Evolutionary conservation across 2,329 filamentous ascomycete genomes (phyloP), one percentile per base, ranked within the genome.

Genomic region (Fusarium palustre): DNA sequence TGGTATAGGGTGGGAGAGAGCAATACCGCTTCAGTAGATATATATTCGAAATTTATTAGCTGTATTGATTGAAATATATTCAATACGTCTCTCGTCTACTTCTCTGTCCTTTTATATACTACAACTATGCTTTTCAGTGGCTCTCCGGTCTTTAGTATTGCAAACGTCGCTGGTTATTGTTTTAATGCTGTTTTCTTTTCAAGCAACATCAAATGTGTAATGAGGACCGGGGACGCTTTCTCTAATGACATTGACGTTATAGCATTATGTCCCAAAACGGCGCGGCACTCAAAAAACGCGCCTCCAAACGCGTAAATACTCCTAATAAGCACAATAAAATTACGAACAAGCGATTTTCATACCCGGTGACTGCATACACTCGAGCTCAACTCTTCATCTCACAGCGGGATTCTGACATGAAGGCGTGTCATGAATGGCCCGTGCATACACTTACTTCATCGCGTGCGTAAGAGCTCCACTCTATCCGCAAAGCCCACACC

Each of bases 391-490:
- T 60, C 42, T 60, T 50, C 28, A 66, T 31, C 25, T 34, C 28
- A 42, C 43, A 30, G 28, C n/a, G 24, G 41, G 33, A 59, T 55
- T 50, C 54, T 60, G 50, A 45, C 36, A 36, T 64, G 25, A 50
- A 49, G 63, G 30, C 24, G 59, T 64, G 24, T 53, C 59, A 42
- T 33, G 34, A 31, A n/a, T 68, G 59, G 68, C 24, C 64, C 64
- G 68, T 70, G 67, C 67, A 53, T 42, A 9, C 24, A 16, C 50
- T 38, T 31, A 15, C 50, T 38, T 31, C 11, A 59, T 62, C 66
- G 59, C 52, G 47, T 65, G 67, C 49, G 45, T 56, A 31, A 22
- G 38, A 42, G 63, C 31, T 57, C 67, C 67, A 70, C 67, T 41
- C 20, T 34, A 34, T 43, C 49, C 45, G 46, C 13, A 16, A 49